Evolutionary conservation across 2,329 filamentous ascomycete genomes (phyloP).

Genomic region (Sphaerostilbella broomeana): DNA sequence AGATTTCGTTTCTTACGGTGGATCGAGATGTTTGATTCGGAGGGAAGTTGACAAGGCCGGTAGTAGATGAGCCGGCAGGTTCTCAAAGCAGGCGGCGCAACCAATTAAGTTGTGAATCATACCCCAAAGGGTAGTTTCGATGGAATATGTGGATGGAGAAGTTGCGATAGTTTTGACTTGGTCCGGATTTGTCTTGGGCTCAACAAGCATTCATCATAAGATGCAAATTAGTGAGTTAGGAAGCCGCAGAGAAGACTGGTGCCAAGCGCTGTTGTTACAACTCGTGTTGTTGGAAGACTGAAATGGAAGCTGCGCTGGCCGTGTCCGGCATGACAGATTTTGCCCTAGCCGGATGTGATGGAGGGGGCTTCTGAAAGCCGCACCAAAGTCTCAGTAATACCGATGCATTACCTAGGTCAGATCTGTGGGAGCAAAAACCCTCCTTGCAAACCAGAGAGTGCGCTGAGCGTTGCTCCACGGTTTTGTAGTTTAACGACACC

Average conservation of each 20-base stretch:
- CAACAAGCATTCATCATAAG: no score
- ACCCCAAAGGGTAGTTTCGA: slow-evolving; percentile 11
- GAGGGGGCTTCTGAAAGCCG: slow-evolving; percentile 4
- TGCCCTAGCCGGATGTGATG: slow-evolving; percentile 8
- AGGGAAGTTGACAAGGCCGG: no score
- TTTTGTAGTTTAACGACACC: background rate
- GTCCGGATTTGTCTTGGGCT: no score
- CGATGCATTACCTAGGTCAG: slow-evolving; percentile 1
- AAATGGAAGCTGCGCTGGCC: background rate
- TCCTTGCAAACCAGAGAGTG: slow-evolving; percentile 4
- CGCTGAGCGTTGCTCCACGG: background rate
- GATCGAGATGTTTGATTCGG: no score
- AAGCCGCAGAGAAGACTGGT: background rate
- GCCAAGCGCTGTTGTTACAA: background rate
- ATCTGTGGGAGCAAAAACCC: slow-evolving; percentile 1
- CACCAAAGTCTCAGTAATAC: slow-evolving; percentile 1
- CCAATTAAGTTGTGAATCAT: slow-evolving; percentile 6
- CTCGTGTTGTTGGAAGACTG: slow-evolving; percentile 1
- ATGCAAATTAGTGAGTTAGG: background rate
- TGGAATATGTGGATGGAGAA: no score
- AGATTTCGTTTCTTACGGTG: no score
- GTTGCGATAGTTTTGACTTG: no score
- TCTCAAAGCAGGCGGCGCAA: slow-evolving; percentile 10
- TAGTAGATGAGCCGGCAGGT: no score
- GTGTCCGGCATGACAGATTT: slow-evolving; percentile 6